Conservation (phyloP, 768 basidiomycete genomes). For the Boletales sp. region DNA sequence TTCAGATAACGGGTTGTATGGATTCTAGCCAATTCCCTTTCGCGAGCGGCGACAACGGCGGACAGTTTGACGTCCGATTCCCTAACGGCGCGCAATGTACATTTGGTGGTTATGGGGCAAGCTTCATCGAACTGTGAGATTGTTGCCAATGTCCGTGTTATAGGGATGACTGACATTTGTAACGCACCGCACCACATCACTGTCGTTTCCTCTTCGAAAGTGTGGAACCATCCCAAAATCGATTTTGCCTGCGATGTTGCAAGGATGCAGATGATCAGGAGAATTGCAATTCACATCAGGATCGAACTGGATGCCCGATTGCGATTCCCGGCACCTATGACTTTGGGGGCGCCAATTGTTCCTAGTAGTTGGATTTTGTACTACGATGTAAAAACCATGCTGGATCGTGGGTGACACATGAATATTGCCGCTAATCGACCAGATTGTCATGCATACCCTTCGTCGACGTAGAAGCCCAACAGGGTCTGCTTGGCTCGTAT, state of each 20-base stretch:
- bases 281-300: conserved; percentile 51
- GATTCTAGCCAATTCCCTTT: conserved; percentile 30
- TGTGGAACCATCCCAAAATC: conserved; percentile 42
- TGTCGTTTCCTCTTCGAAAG: conserved; percentile 20
- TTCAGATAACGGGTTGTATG: conserved; percentile 40
- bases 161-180: neutral
- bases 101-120: conserved; percentile 48
- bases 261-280: conserved; percentile 37
- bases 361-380: conserved; percentile 21
- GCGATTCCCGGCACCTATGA: conserved; percentile 46
- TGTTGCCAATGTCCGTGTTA: neutral
- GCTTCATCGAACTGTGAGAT: conserved; percentile 48
- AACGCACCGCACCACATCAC: no score
- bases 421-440: no score
- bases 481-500: no score
- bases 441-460: no score
- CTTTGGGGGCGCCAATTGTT: conserved; percentile 39
- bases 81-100: conserved; percentile 53
- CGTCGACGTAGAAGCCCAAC: no score
- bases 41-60: conserved; percentile 38
- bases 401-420: conserved; percentile 9
- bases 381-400: neutral
- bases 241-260: conserved; percentile 52
- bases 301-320: conserved; percentile 39
- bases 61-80: conserved; percentile 49